phyloP scores from a whole-genome alignment of 2,329 filamentous ascomycete species.

The Aspergillus novofumigatus region DNA sequence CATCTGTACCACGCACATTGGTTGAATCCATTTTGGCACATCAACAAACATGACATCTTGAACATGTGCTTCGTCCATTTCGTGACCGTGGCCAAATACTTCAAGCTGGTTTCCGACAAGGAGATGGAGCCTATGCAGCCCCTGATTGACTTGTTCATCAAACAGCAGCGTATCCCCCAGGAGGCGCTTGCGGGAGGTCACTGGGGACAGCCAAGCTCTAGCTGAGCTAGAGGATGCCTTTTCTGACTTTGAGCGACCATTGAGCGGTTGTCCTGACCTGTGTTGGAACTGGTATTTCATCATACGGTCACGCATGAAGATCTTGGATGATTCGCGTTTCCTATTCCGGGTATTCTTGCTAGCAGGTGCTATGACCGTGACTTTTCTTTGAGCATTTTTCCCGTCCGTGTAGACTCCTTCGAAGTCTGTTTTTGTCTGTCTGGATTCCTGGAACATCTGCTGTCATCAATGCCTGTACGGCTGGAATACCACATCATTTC shows the following conservation, averaged over 20 bases:
- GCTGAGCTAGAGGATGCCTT: conserved; percentile 20
- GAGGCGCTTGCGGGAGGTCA: conserved; percentile 49
- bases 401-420: conserved; percentile 32
- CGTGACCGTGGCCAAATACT: conserved; percentile 71
- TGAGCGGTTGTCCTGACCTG: conserved; percentile 28
- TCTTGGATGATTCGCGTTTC: conserved; percentile 6
- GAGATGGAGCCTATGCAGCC: conserved; percentile 96
- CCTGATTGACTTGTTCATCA: conserved; percentile 85
- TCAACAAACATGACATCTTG: conserved; percentile 66
- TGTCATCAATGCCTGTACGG: conserved; percentile 16
- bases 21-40: conserved; percentile 75
- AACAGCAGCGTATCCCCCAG: conserved; percentile 79
- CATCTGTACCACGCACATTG: conserved; percentile 98
- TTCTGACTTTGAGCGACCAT: conserved; percentile 12
- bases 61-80: conserved; percentile 89
- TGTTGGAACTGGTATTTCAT: conserved; percentile 26
- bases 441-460: conserved; percentile 3
- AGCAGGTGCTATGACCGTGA: conserved; percentile 21
- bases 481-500: not conserved
- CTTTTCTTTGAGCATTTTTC: conserved; percentile 30
- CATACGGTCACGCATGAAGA: conserved; percentile 14
- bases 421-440: not conserved
- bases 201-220: conserved; percentile 37
- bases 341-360: conserved; percentile 13
- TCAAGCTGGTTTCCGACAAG: conserved; percentile 79